Percentiles rank a stretch among this genome's conserved stretches.
phyloP scores from a whole-genome alignment of 116 monocot genomes.

The Trichopus zeylanicus region DNA sequence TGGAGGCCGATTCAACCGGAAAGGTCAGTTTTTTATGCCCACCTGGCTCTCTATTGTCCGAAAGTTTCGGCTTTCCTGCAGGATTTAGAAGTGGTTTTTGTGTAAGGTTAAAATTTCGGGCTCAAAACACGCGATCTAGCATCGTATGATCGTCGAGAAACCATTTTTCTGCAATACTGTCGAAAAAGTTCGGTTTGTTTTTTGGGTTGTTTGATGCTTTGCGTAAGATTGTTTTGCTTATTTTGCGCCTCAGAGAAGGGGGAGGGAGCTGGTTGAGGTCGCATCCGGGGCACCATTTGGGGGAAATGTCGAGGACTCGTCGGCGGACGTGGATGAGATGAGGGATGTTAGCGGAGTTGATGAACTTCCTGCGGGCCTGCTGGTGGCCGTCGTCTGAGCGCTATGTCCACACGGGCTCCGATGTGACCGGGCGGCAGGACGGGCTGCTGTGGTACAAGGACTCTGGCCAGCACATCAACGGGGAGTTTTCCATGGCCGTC shows the following conservation, averaged over 20 bases:
- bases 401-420: constrained; percentile 15
- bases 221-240: background rate
- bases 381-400: constrained; percentile 24
- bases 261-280: background rate
- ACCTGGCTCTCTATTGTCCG: too few species aligned
- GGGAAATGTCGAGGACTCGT: constrained; percentile 13
- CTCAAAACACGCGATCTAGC: too few species aligned
- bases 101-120: too few species aligned
- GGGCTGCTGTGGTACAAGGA: constrained; percentile 77
- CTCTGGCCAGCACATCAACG: constrained; percentile 36
- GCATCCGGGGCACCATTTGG: background rate
- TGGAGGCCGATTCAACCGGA: background rate
- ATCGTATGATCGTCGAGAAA: too few species aligned
- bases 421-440: constrained; percentile 40
- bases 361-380: constrained; percentile 38
- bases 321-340: constrained; percentile 33
- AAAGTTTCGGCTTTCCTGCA: too few species aligned
- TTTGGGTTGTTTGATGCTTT: too few species aligned
- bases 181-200: too few species aligned
- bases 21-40: too few species aligned
- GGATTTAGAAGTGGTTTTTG: too few species aligned
- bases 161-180: too few species aligned
- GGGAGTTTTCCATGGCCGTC: constrained; percentile 75
- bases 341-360: constrained; percentile 35
- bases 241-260: background rate